Conservation (phyloP, 768 basidiomycete genomes). For the Lyophyllum shimeji region DNA sequence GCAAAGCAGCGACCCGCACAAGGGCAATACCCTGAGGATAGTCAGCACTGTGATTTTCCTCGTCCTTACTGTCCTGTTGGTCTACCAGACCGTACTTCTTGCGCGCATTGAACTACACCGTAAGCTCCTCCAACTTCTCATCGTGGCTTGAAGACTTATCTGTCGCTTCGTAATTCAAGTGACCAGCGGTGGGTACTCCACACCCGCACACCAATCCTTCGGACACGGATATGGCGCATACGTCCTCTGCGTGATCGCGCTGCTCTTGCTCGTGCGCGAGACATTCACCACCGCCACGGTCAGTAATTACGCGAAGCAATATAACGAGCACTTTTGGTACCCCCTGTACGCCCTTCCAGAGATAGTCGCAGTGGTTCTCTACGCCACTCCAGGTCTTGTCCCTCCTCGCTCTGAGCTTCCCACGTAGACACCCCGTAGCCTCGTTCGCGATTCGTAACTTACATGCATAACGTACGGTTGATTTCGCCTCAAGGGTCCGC, state of each 20-base stretch:
- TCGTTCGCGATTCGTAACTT: too few relatives aligned
- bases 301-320: conserved; percentile 20
- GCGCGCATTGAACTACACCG: conserved; percentile 18
- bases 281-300: conserved; percentile 34
- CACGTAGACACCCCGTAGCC: background rate
- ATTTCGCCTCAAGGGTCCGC: too few relatives aligned
- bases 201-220: conserved; percentile 4
- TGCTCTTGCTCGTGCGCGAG: conserved; percentile 39
- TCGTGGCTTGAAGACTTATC: background rate
- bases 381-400: conserved; percentile 32
- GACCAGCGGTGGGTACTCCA: background rate
- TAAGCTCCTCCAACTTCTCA: conserved; percentile 8
- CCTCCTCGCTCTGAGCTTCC: conserved; percentile 28
- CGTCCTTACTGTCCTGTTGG: conserved; percentile 32
- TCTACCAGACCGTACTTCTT: conserved; percentile 28
- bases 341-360: conserved; percentile 40
- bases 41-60: conserved; percentile 38
- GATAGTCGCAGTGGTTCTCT: conserved; percentile 34
- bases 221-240: conserved; percentile 28
- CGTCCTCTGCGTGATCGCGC: conserved; percentile 32
- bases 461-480: too few relatives aligned
- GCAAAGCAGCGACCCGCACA: conserved; percentile 13
- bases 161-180: background rate
- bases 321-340: conserved; percentile 40
- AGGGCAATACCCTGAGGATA: conserved; percentile 27